Evolutionary conservation across 1,284 basidiomycete genomes (phyloP).

Genomic region (Ceratobasidium papillatum): DNA sequence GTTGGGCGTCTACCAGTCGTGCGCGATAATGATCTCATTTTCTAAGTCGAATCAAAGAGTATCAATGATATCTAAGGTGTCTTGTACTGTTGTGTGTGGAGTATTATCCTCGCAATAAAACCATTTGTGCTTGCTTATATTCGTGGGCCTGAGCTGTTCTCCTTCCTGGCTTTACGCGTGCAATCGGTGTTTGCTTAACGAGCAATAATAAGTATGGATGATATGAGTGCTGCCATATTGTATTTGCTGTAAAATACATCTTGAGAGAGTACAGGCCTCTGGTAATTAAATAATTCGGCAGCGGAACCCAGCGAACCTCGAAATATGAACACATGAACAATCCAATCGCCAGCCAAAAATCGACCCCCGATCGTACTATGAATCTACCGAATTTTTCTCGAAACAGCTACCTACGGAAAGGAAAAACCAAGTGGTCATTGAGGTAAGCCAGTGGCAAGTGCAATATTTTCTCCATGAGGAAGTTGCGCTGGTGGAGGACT

Average conservation of each 20-base stretch:
- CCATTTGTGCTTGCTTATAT: not conserved
- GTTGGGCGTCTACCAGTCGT: constrained; percentile 25
- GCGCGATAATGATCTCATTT: constrained; percentile 32
- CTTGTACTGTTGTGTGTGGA: not conserved
- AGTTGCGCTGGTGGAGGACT: constrained; percentile 15
- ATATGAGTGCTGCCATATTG: constrained; percentile 25
- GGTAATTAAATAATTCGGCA: constrained; percentile 27
- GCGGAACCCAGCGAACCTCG: constrained; percentile 10
- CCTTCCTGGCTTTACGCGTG: not conserved
- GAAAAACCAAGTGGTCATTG: constrained; percentile 4
- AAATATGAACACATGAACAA: constrained; percentile 30
- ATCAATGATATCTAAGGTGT: not conserved
- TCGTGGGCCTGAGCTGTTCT: not conserved
- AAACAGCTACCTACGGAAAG: not conserved
- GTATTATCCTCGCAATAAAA: too few species aligned
- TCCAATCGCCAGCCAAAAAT: constrained; percentile 31
- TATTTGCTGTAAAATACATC: constrained; percentile 40
- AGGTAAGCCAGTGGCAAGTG: constrained; percentile 16
- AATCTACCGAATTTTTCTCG: not conserved
- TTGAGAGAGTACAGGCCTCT: constrained; percentile 28
- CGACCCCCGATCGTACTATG: constrained; percentile 12
- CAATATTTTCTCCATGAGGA: constrained; percentile 31
- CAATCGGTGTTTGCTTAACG: not conserved
- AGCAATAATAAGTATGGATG: not conserved
- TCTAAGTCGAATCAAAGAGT: constrained; percentile 10